Percentiles rank a stretch among this genome's conserved stretches.
Conservation (phyloP, 257 asterid genomes). For the Penstemon eatonii region DNA sequence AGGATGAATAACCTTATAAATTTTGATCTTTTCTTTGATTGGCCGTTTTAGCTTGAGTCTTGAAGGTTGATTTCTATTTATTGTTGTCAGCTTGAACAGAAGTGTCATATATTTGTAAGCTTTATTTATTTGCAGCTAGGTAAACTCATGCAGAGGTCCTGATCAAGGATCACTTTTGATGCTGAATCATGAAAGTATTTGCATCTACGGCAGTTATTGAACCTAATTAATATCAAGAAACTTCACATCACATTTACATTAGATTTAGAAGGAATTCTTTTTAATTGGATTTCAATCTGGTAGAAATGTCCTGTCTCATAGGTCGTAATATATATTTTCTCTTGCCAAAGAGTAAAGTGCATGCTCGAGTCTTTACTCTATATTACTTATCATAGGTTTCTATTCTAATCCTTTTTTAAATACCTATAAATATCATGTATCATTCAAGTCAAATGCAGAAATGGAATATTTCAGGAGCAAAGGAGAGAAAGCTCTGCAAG, state of each 20-base stretch:
- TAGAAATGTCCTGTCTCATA: too few species aligned
- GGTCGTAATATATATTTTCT: background rate
- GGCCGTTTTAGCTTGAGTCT: slow-evolving; percentile 10
- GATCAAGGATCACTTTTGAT: slow-evolving; percentile 18
- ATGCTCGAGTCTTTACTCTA: slow-evolving; percentile 10
- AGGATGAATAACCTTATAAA: slow-evolving; percentile 7
- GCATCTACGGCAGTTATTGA: slow-evolving; percentile 22
- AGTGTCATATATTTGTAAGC: too few species aligned
- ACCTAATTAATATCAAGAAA: slow-evolving; percentile 16
- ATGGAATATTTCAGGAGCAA: slow-evolving; percentile 91
- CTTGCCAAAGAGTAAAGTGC: slow-evolving; percentile 11
- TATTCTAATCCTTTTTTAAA: slow-evolving; percentile 1
- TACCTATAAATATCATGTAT: slow-evolving; percentile 31
- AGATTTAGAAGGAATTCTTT: slow-evolving; percentile 1
- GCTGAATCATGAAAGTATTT: slow-evolving; percentile 1
- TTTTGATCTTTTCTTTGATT: background rate
- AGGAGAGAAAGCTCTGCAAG: slow-evolving; percentile 77
- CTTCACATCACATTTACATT: background rate
- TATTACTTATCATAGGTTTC: background rate
- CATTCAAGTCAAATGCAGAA: slow-evolving; percentile 85
- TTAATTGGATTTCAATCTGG: background rate
- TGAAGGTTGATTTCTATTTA: slow-evolving; percentile 17
- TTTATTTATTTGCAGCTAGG: background rate
- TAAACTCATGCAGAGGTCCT: slow-evolving; percentile 7
- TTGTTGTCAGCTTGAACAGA: slow-evolving; percentile 1